phyloP scores from a whole-genome alignment of 441 rosid genomes.

The Jatropha podagrica region DNA sequence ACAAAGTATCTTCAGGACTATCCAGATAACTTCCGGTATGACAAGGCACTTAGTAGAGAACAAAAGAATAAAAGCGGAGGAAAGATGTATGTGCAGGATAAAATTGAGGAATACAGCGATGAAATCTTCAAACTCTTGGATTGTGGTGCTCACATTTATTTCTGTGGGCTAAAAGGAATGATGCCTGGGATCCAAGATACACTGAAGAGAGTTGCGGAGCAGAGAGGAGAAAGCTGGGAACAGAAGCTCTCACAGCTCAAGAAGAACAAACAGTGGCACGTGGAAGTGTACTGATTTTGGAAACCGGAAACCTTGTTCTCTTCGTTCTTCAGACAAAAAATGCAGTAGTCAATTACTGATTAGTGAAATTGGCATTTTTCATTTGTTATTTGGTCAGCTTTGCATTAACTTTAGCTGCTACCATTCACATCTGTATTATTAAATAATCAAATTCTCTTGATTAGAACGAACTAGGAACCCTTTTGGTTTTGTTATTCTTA shows the following conservation, averaged over 20 bases:
- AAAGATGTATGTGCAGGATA: conserved; percentile 96
- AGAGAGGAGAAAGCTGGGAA: conserved; percentile 94
- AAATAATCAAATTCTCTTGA: conserved; percentile 26
- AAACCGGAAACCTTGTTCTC: neutral
- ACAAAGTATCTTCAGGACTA: conserved; percentile 63
- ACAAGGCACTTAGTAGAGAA: conserved; percentile 88
- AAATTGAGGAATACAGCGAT: conserved; percentile 92
- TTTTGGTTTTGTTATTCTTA: conserved; percentile 6
- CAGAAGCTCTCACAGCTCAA: conserved; percentile 92
- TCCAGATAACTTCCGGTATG: conserved; percentile 80
- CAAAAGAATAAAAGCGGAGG: conserved; percentile 89
- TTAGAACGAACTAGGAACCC: conserved; percentile 19
- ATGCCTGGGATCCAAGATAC: conserved; percentile 98
- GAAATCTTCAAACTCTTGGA: conserved; percentile 86
- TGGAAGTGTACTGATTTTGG: conserved; percentile 71
- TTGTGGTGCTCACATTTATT: conserved; percentile 87
- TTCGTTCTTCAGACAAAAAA: neutral
- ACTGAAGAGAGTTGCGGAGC: conserved; percentile 76
- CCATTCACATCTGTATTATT: conserved; percentile 24
- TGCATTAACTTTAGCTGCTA: conserved; percentile 22
- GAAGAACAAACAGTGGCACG: conserved; percentile 99
- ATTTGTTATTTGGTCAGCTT: conserved; percentile 6
- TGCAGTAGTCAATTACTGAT: neutral
- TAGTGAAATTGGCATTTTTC: conserved; percentile 11
- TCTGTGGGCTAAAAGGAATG: conserved; percentile 97